phyloP scores from a whole-genome alignment of 345 rosid species.

The Aethionema arabicum region DNA sequence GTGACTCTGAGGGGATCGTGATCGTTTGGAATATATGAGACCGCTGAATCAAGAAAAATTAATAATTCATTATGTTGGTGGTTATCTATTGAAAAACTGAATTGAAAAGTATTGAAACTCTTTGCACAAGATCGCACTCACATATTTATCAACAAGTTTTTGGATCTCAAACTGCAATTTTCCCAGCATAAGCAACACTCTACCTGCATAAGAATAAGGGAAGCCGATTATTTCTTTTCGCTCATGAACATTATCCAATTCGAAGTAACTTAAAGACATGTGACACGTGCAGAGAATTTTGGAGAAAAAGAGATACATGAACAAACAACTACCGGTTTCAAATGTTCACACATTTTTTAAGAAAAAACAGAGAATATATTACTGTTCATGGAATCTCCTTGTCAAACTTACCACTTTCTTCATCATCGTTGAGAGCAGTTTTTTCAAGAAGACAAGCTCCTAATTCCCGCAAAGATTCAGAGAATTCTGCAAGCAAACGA shows the following conservation, averaged over 20 bases:
- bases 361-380: not conserved
- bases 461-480: conserved; percentile 83
- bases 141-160: conserved; percentile 84
- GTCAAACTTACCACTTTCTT: conserved; percentile 73
- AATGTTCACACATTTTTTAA: not conserved
- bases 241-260: conserved; percentile 5
- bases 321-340: conserved; percentile 1
- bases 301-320: conserved; percentile 8
- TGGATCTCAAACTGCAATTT: conserved; percentile 83
- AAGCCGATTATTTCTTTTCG: not conserved
- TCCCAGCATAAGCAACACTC: conserved; percentile 80
- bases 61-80: conserved; percentile 16
- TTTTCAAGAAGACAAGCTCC: conserved; percentile 86
- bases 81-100: conserved; percentile 12
- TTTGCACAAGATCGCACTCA: conserved; percentile 40
- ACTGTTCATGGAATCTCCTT: conserved; percentile 6
- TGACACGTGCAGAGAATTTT: not conserved
- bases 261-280: conserved; percentile 8
- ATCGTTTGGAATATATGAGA: conserved; percentile 80
- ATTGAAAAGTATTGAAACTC: conserved; percentile 5
- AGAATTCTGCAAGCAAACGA: conserved; percentile 70
- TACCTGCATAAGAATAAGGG: conserved; percentile 52
- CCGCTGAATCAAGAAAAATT: conserved; percentile 55
- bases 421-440: conserved; percentile 73
- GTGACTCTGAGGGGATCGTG: conserved; percentile 87